phyloP scores from a whole-genome alignment of 495 filamentous ascomycete genomes.

The Penicillium crystallinum region DNA sequence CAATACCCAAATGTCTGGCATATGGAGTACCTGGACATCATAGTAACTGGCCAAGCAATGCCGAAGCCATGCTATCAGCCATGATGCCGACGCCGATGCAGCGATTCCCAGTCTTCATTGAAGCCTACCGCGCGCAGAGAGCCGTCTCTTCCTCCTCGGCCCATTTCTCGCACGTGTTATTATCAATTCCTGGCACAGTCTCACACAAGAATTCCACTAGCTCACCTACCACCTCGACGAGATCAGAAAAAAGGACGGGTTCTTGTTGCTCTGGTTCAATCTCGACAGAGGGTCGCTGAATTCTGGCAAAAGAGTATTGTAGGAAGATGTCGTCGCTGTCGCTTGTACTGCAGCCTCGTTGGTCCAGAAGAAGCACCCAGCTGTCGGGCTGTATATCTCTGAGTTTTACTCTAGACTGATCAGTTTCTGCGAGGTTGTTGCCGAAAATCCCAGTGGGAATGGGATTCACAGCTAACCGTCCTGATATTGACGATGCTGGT shows the following conservation, averaged over 20 bases:
- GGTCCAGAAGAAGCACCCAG: constrained; percentile 13
- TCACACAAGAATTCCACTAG: constrained; percentile 7
- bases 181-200: constrained; percentile 15
- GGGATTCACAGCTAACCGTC: constrained; percentile 1
- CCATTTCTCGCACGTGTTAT: constrained; percentile 11
- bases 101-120: not conserved
- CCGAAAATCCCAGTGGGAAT: constrained; percentile 12
- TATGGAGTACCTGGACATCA: not conserved
- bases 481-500: not conserved
- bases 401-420: constrained; percentile 8
- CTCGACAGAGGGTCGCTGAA: not conserved
- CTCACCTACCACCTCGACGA: constrained; percentile 10
- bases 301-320: constrained; percentile 14
- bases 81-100: not conserved
- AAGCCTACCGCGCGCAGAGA: not conserved
- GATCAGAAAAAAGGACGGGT: not conserved
- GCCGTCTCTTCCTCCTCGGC: constrained; percentile 2
- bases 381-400: constrained; percentile 12
- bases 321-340: constrained; percentile 2
- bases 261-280: constrained; percentile 1
- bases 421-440: not conserved
- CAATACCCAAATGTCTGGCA: no score
- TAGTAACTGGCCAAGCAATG: not conserved
- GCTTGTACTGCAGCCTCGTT: not conserved
- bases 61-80: not conserved